Evolutionary conservation across 805 yeast species (phyloP).

Genomic region (Saccharomycopsis oosterbeekiorum): DNA sequence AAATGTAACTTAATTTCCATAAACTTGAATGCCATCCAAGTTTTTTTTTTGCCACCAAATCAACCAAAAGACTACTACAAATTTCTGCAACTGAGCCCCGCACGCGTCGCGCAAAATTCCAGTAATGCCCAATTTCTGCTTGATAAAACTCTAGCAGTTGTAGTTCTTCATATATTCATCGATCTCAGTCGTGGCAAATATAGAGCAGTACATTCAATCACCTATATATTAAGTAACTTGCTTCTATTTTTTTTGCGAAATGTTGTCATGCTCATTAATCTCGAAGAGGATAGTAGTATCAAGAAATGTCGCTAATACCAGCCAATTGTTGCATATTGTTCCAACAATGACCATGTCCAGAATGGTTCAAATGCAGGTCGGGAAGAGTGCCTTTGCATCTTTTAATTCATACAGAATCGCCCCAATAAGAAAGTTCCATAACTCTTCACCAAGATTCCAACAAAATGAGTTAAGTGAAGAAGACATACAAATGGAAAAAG

Average conservation of each 20-base stretch:
- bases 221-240: neutral
- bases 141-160: no score
- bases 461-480: neutral
- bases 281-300: neutral
- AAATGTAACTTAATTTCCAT: no score
- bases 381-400: neutral
- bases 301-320: neutral
- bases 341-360: neutral
- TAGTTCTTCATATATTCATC: no score
- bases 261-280: neutral
- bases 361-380: neutral
- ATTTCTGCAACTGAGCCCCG: neutral
- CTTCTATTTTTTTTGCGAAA: neutral
- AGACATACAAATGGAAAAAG: neutral
- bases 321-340: neutral
- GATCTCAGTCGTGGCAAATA: no score
- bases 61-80: neutral
- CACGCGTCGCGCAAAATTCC: no score
- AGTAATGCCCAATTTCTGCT: no score
- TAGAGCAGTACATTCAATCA: neutral
- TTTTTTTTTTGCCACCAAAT: slow-evolving; percentile 1
- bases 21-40: no score
- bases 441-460: neutral
- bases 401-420: neutral
- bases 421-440: neutral